Evolutionary conservation across 2,329 filamentous ascomycete genomes (phyloP).

Genomic region (Aspergillus sp.): DNA sequence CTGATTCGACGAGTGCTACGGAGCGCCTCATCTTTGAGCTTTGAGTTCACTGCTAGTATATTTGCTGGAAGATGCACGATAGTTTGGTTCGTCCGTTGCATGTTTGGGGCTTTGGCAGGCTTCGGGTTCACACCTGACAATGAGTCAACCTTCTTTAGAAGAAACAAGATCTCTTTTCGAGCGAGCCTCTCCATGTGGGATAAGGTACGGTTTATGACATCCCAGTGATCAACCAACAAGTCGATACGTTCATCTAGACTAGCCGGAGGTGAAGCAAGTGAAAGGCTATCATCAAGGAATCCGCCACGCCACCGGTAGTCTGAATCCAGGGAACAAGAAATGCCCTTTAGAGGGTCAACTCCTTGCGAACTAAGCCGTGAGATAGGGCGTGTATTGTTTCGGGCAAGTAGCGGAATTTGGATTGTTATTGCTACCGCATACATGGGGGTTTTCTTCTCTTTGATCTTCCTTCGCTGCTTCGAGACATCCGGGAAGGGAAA

Average conservation of each 20-base stretch:
- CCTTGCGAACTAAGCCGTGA: slow-evolving; percentile 31
- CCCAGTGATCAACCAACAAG: slow-evolving; percentile 54
- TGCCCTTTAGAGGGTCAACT: slow-evolving; percentile 25
- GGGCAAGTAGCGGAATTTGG: slow-evolving; percentile 44
- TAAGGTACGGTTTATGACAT: slow-evolving; percentile 53
- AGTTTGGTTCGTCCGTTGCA: slow-evolving; percentile 45
- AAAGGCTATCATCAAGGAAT: slow-evolving; percentile 36
- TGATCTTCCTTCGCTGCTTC: slow-evolving; percentile 40
- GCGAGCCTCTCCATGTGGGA: slow-evolving; percentile 50
- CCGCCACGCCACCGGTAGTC: slow-evolving; percentile 33
- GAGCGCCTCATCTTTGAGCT: slow-evolving; percentile 44
- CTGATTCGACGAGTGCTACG: slow-evolving; percentile 48
- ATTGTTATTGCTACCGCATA: slow-evolving; percentile 56
- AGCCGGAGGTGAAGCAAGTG: slow-evolving; percentile 43
- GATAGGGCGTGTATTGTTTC: slow-evolving; percentile 28
- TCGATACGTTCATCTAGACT: slow-evolving; percentile 52
- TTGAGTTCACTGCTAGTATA: slow-evolving; percentile 39
- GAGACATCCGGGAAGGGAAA: slow-evolving; percentile 34
- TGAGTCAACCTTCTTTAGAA: slow-evolving; percentile 46
- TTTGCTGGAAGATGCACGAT: slow-evolving; percentile 48
- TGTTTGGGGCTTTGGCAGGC: slow-evolving; percentile 41
- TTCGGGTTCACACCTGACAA: slow-evolving; percentile 37
- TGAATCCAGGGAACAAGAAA: slow-evolving; percentile 40
- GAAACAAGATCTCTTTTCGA: slow-evolving; percentile 46
- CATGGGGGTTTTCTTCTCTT: slow-evolving; percentile 53